Evolutionary conservation across 768 basidiomycete genomes (phyloP).

Genomic region (Rhodotorula sphaerocarpa): DNA sequence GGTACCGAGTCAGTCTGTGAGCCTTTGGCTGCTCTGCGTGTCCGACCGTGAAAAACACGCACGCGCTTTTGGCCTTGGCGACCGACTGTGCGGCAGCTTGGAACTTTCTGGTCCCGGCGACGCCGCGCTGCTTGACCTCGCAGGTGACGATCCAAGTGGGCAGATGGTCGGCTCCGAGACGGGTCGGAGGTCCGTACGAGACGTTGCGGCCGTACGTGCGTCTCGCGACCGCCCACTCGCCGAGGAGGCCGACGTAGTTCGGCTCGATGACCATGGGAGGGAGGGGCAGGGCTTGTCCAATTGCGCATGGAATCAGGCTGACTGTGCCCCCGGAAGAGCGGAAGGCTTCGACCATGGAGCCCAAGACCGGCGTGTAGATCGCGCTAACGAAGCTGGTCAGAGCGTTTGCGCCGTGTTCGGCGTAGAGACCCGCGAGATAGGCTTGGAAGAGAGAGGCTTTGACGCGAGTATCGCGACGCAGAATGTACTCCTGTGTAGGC

Average conservation of each 20-base stretch:
- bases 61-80: too few relatives aligned
- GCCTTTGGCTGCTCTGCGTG: too few relatives aligned
- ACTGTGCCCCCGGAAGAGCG: not conserved
- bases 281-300: too few relatives aligned
- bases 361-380: conserved; percentile 7
- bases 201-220: too few relatives aligned
- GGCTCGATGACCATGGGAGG: too few relatives aligned
- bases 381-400: conserved; percentile 1
- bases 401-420: conserved; percentile 2
- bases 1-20: too few relatives aligned
- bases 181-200: not conserved
- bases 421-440: conserved; percentile 6
- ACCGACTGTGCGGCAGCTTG: too few relatives aligned
- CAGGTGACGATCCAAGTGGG: not conserved
- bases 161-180: not conserved
- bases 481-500: not conserved
- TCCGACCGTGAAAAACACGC: too few relatives aligned
- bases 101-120: too few relatives aligned
- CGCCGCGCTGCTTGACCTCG: not conserved
- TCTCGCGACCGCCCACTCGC: not conserved
- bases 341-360: not conserved
- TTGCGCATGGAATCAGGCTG: too few relatives aligned
- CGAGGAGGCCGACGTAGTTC: conserved; percentile 2
- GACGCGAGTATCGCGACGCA: not conserved
- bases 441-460: conserved; percentile 22